Evolutionary conservation across 129 eudicot species (phyloP).

Genomic region (Centella asiatica): DNA sequence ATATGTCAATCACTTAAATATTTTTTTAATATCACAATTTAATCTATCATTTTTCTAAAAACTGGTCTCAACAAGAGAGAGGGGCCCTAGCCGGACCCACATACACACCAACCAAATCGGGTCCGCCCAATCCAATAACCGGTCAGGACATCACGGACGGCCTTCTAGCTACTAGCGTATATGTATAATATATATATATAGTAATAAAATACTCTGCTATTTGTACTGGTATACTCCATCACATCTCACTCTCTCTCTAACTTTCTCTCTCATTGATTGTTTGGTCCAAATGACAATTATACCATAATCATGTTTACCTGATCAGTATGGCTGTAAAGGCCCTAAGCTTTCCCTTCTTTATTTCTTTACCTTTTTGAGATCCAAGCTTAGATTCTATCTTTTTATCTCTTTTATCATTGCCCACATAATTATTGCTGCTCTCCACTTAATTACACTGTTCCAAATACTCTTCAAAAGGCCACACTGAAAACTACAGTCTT

Average conservation of each 20-base stretch:
- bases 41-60: no score
- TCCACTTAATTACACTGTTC: constrained; percentile 1
- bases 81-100: background rate
- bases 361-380: constrained; percentile 16
- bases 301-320: constrained; percentile 36
- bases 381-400: constrained; percentile 15
- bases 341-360: constrained; percentile 14
- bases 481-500: background rate
- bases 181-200: background rate
- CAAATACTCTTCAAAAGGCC: background rate
- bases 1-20: no score
- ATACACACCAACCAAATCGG: background rate
- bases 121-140: background rate
- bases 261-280: background rate
- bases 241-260: constrained; percentile 8
- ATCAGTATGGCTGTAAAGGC: constrained; percentile 32
- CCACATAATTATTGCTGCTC: background rate
- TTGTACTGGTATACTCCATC: background rate
- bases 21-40: no score
- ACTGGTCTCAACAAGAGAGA: no score
- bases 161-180: background rate
- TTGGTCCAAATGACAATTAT: constrained; percentile 24
- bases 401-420: constrained; percentile 1
- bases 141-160: constrained; percentile 21
- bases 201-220: background rate